These are phyloP conservation scores for Talaromyces amestolkiae DNA, from an alignment of 2,329 filamentous ascomycete species.

Conservation along the genomic window DNA sequence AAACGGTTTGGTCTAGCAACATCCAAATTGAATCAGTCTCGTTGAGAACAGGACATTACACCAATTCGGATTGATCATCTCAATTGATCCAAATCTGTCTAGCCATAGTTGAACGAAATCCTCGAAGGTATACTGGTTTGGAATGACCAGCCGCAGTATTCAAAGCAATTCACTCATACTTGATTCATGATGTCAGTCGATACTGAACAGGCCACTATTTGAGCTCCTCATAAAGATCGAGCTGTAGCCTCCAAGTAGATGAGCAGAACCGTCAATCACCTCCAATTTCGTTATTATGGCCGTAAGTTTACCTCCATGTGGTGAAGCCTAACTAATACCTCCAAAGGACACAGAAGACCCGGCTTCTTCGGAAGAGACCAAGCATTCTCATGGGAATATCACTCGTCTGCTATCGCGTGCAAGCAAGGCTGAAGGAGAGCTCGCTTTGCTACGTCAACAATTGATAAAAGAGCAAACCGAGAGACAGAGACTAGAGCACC, in stretches of 20 bases:
- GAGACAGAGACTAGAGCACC: not conserved
- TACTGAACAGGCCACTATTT: not conserved
- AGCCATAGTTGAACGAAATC: not conserved
- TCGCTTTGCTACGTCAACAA: not conserved
- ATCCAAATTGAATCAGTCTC: not conserved
- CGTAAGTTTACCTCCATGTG: not conserved
- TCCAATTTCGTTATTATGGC: not conserved
- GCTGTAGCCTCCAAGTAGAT: not conserved
- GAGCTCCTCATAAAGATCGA: not conserved
- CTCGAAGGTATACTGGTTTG: not conserved
- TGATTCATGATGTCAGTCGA: not conserved
- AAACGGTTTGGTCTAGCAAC: not conserved
- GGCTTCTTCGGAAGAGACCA: not conserved
- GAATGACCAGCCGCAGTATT: not conserved
- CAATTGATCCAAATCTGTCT: not conserved
- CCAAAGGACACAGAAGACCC: not conserved
- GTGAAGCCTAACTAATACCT: not conserved
- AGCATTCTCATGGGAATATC: not conserved
- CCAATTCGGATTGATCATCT: not conserved
- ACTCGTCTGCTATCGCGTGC: not conserved
- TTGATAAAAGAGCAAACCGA: not conserved
- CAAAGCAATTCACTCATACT: not conserved
- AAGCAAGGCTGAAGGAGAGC: constrained; percentile 6
- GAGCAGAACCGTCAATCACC: not conserved
- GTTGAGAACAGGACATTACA: not conserved